Base-by-base conservation (phyloP, 305 asterid genomes). In the Fraxinus albicans region DNA sequence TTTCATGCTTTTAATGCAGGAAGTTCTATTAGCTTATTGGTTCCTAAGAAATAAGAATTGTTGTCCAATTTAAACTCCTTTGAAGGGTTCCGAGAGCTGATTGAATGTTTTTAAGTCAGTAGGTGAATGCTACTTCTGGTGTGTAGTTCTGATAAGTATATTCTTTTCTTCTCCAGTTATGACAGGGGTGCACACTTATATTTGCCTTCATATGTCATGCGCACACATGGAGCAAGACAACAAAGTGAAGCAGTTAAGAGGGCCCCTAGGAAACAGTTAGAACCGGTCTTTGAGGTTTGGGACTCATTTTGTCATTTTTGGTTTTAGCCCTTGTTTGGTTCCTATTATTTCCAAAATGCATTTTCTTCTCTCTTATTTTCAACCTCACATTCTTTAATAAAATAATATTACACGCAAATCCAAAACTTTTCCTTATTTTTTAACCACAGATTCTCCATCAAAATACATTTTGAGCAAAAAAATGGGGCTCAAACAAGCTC, bases 181-280 rank as follows among this genome's bases (percentile, higher is more conserved):
- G 98, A 96, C 88, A 91, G 89, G 86, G 99, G 99, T 84, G 99
- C 92, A 70, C 91, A 96, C 82, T 82, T 96, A 42, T 92, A 81
- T 90, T 88, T 96, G 88, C 95, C 98, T 83, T 96, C 99, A 2
- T 92, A 89, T 87, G 92, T 93, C 76, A 96, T 96, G 99, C 99
- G 99, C 77, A 96, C 97, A 8, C 99, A 93, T 88, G 99, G 99
- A 79, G 92, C 97, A 80, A 90, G 90, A 36, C 98, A 94, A 78
- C 99, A 93, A 86, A 95, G 99, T 67, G 98, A 96, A 81, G 84
- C 95, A 83, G 86, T 96, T 74, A 95, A 87, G 86, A 92, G 90
- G 87, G 77, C 94, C 86, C 91, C 97, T 35, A 65, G 73, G 82
- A 84, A 87, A 84, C 98, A 95, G 87, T 76, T 96, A 90, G 85